Percentiles rank a stretch among this genome's conserved stretches.
Conservation (phyloP, 78 protist species). For the Cavenderia fasciculata region DNA sequence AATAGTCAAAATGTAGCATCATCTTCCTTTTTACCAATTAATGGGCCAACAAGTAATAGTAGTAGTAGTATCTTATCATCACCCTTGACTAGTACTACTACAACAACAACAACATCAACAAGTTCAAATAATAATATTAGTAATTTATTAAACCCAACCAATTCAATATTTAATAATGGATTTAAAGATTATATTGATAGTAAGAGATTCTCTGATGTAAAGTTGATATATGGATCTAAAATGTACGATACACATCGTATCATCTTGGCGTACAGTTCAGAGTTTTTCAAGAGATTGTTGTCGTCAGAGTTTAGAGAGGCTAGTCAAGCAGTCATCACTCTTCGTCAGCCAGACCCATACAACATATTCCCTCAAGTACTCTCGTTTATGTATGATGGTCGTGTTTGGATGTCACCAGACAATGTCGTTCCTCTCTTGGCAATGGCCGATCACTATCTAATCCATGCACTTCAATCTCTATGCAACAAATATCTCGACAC, state of each 20-base stretch:
- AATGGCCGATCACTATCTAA: constrained; percentile 78
- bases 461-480: constrained; percentile 22
- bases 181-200: constrained; percentile 36
- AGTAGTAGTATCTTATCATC: too few species aligned
- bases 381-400: constrained; percentile 80
- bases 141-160: too few species aligned
- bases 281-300: constrained; percentile 38
- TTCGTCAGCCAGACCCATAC: constrained; percentile 63
- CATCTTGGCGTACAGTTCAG: constrained; percentile 71
- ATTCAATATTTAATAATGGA: constrained; percentile 68
- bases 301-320: constrained; percentile 55
- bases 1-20: too few species aligned
- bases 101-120: too few species aligned
- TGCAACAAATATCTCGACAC: constrained; percentile 19
- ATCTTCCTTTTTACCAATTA: too few species aligned
- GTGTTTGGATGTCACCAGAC: constrained; percentile 38
- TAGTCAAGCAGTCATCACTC: constrained; percentile 13
- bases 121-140: too few species aligned
- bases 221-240: constrained; percentile 18
- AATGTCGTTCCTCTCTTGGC: constrained; percentile 77
- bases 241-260: constrained; percentile 33
- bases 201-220: constrained; percentile 56
- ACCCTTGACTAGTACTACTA: too few species aligned
- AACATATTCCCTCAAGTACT: constrained; percentile 57
- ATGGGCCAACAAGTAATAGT: too few species aligned